Conservation (phyloP, 148 eudicot species). For the Heliamphora exappendiculata region DNA sequence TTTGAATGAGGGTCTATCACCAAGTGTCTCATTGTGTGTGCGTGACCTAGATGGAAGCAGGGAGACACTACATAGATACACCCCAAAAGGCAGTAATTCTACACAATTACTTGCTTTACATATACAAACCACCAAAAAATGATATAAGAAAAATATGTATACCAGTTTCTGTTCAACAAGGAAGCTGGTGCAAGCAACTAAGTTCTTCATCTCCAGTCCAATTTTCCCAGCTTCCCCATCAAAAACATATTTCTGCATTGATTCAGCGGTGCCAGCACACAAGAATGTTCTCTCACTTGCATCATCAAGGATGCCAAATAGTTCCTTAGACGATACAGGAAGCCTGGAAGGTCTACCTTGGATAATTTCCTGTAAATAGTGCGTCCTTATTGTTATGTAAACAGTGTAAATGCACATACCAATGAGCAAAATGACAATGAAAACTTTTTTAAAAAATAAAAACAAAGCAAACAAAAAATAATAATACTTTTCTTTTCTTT, state of each 20-base stretch:
- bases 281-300: conserved; percentile 95
- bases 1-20: background rate
- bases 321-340: conserved; percentile 59
- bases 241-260: conserved; percentile 71
- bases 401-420: background rate
- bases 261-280: conserved; percentile 80
- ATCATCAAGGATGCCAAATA: conserved; percentile 76
- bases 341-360: conserved; percentile 58
- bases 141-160: conserved; percentile 11
- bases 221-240: conserved; percentile 77
- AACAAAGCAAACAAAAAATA: background rate
- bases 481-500: no score
- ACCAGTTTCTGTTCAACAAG: conserved; percentile 93
- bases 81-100: background rate
- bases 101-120: background rate
- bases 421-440: background rate
- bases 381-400: background rate
- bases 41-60: background rate
- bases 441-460: background rate
- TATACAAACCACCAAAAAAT: background rate
- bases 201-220: conserved; percentile 78
- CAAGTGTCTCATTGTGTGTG: background rate
- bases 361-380: conserved; percentile 66
- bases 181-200: conserved; percentile 80
- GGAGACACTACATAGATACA: background rate